Evolutionary conservation across 257 asterid genomes (phyloP).

Genomic region (Solanum dulcamara): DNA sequence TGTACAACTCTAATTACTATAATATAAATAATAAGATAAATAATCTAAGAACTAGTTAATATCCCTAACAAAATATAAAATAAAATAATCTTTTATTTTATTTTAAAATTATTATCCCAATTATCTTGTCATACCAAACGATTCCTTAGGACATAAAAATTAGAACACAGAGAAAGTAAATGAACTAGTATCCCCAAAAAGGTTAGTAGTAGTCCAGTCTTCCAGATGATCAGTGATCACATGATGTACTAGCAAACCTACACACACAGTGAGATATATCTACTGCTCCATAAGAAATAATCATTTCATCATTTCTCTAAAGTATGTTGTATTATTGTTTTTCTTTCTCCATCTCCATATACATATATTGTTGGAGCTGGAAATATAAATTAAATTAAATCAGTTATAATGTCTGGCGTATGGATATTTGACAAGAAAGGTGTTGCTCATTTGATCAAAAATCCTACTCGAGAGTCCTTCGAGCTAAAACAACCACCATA

Average conservation of each 20-base stretch:
- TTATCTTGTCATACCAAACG: too few species aligned
- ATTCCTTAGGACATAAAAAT: neutral
- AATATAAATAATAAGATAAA: too few species aligned
- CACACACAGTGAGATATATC: neutral
- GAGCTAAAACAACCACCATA: slow-evolving; percentile 11
- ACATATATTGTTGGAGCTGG: neutral
- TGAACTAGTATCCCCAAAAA: neutral
- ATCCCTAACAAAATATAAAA: too few species aligned
- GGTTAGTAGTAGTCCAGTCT: neutral
- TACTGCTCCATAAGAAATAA: neutral
- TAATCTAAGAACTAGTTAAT: neutral
- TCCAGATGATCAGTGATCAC: neutral
- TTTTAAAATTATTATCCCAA: too few species aligned
- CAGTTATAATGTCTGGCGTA: slow-evolving; percentile 25
- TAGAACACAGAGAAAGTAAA: neutral
- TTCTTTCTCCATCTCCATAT: neutral
- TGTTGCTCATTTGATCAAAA: slow-evolving; percentile 11
- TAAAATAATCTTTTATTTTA: too few species aligned
- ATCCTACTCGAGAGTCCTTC: slow-evolving; percentile 31
- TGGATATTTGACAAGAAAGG: slow-evolving; percentile 35
- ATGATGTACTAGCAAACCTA: neutral
- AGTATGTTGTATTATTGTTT: neutral
- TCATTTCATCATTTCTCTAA: neutral
- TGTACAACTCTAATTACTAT: too few species aligned
- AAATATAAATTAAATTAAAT: neutral